Percentiles rank a stretch among this genome's conserved stretches.
phyloP scores from a whole-genome alignment of 2,329 filamentous ascomycete genomes.

The Tolypocladium inflatum region DNA sequence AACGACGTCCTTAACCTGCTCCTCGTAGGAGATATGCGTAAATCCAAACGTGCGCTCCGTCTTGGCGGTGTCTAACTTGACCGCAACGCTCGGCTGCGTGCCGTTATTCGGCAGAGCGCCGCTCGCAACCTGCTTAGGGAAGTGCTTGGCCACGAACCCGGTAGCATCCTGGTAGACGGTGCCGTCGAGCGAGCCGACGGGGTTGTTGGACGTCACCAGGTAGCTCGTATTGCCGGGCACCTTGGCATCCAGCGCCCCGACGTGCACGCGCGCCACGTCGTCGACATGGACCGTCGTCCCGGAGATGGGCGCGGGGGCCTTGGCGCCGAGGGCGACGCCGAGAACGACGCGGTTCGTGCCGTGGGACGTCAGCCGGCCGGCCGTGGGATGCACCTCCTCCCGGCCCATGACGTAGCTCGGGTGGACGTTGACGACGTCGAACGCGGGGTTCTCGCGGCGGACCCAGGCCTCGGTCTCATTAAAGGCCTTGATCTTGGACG shows the following conservation, averaged over 20 bases:
- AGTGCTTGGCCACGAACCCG: constrained; percentile 5
- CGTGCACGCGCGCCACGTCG: constrained; percentile 27
- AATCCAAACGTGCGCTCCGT: constrained; percentile 22
- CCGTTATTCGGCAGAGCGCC: constrained; percentile 6
- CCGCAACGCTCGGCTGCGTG: background rate
- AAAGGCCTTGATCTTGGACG: constrained; percentile 24
- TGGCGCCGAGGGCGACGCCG: constrained; percentile 21
- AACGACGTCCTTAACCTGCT: constrained; percentile 22
- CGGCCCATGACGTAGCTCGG: constrained; percentile 26
- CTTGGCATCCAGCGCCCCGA: constrained; percentile 21
- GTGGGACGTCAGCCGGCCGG: constrained; percentile 15
- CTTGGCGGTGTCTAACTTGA: constrained; percentile 14
- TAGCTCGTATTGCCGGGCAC: constrained; percentile 16
- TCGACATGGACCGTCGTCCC: constrained; percentile 26
- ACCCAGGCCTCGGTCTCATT: constrained; percentile 22
- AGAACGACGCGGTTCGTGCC: constrained; percentile 25
- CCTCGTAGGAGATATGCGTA: constrained; percentile 20
- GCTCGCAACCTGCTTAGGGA: constrained; percentile 2
- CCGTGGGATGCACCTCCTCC: constrained; percentile 20
- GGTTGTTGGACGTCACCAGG: constrained; percentile 1
- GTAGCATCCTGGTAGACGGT: background rate
- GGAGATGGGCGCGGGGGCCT: constrained; percentile 10
- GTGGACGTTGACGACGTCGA: constrained; percentile 25
- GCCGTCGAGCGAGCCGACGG: background rate
- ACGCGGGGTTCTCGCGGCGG: constrained; percentile 19